Conservation (phyloP, 2,329 filamentous ascomycete species). For the Aspergillus terreus region DNA sequence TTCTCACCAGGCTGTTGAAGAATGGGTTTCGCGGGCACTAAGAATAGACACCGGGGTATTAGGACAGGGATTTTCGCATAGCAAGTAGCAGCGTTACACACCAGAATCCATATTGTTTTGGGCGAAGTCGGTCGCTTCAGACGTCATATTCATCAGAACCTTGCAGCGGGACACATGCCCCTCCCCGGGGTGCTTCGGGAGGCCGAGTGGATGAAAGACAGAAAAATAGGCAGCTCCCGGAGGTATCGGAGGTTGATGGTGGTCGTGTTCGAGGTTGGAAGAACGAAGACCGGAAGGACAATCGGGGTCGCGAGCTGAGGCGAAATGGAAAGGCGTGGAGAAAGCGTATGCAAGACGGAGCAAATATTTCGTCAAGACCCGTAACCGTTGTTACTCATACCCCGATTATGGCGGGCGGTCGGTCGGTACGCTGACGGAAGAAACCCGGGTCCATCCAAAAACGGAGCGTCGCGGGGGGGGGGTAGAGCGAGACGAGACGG, state of each 20-base stretch:
- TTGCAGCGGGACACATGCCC: conserved; percentile 32
- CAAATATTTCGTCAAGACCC: conserved; percentile 24
- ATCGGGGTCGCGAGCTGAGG: neutral
- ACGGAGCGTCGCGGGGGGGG: neutral
- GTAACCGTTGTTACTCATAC: conserved; percentile 15
- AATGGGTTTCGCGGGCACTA: conserved; percentile 15
- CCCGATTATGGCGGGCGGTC: conserved; percentile 11
- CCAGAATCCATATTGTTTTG: conserved; percentile 26
- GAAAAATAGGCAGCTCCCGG: neutral
- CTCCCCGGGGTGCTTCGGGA: conserved; percentile 18
- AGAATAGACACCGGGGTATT: conserved; percentile 14
- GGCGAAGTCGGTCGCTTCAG: conserved; percentile 28
- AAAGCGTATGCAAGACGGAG: conserved; percentile 23
- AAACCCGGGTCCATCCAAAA: conserved; percentile 15
- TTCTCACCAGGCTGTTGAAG: conserved; percentile 19
- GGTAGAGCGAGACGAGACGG: neutral
- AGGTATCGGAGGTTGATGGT: neutral
- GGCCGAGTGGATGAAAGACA: neutral
- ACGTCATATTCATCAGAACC: conserved; percentile 34
- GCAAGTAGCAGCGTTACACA: conserved; percentile 21
- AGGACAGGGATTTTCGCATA: conserved; percentile 7
- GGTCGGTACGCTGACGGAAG: conserved; percentile 4
- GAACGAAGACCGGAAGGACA: neutral
- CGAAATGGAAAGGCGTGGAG: conserved; percentile 10
- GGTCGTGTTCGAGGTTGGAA: neutral